Conservation (phyloP, 1,284 basidiomycete species). For the Gomphus sp. region DNA sequence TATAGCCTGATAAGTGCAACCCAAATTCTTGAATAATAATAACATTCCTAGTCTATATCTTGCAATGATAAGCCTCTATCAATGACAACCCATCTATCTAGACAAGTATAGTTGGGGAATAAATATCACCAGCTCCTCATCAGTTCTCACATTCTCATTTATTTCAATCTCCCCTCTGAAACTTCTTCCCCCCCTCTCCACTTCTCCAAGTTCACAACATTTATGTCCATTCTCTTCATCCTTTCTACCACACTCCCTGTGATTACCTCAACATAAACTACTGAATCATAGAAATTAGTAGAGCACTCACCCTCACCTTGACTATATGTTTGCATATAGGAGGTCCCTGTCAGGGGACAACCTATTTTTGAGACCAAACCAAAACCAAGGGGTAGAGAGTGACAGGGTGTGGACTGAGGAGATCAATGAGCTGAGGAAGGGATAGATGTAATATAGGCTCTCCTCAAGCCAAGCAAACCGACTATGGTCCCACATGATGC, state of each 20-base stretch:
- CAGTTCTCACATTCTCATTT: slow-evolving; percentile 13
- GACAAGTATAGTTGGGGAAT: slow-evolving; percentile 45
- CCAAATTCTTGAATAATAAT: background rate
- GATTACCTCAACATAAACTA: slow-evolving; percentile 58
- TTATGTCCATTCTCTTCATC: slow-evolving; percentile 43
- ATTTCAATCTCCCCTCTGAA: background rate
- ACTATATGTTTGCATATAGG: slow-evolving; percentile 32
- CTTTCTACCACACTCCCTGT: slow-evolving; percentile 54
- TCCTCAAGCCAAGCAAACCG: too few relatives aligned
- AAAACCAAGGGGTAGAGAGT: too few relatives aligned
- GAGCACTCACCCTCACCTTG: slow-evolving; percentile 30
- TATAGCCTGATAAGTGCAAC: slow-evolving; percentile 43
- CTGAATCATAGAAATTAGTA: slow-evolving; percentile 42
- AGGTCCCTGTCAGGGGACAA: too few relatives aligned
- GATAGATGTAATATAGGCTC: too few relatives aligned
- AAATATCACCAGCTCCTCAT: slow-evolving; percentile 40
- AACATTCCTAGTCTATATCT: background rate
- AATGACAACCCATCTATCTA: slow-evolving; percentile 44
- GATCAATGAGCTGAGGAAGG: too few relatives aligned
- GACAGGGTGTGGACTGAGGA: too few relatives aligned
- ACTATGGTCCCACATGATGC: too few relatives aligned
- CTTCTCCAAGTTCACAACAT: slow-evolving; percentile 34
- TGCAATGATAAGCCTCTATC: slow-evolving; percentile 26
- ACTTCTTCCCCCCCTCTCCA: background rate
- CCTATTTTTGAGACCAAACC: too few relatives aligned